Base-by-base conservation (phyloP, 192 early-diverging fungal genomes). In the Rhizophagus sp. region DNA sequence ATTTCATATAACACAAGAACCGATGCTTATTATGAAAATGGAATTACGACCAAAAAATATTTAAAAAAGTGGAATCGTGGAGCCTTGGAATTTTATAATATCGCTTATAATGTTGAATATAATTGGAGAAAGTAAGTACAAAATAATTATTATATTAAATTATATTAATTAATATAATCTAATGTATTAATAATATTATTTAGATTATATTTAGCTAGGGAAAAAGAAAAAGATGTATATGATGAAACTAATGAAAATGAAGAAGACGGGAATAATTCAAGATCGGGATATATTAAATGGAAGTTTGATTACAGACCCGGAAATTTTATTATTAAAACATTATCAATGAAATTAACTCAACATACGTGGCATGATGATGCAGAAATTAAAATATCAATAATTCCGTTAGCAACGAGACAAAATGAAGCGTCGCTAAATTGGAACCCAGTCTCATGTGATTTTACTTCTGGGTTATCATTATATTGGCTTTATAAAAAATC, bases 21-120 rank as follows among this genome's bases (percentile, higher is more conserved):
- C 1, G 68, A 70, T 10, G 68, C 68, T 19, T 70, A 70, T 41
- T 70, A 39, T 22, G 68, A 70, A 39, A 70, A 70, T 70, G 68
- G 34, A 8, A 33, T 39, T 3, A 70, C 5, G 33, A 22, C 33
- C 3, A 70, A n/a, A 2, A 36, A 36, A 70, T 70, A 39, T 70
- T 70, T 70, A 39, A 70, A 41, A 19, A n/a, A n/a, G 13, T 70
- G 68, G 68, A 17, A n/a, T n/a, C 19, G 34, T 44, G 68, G 68
- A 36, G 11, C 39, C 5, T 70, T 70, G 17, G n/a, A 70, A 6
- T 44, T 9, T 10, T 13, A 66, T 10, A 66, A 30, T 12, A 33
- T 66, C 15, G 64, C 25, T 30, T 30, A 66, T 3, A 13, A 66
- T 15, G 24, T 11, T 13, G 64, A 66, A 30, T 8, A 66, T 30